phyloP scores from a whole-genome alignment of 1,284 basidiomycete genomes.

The Termitomyces sp. region DNA sequence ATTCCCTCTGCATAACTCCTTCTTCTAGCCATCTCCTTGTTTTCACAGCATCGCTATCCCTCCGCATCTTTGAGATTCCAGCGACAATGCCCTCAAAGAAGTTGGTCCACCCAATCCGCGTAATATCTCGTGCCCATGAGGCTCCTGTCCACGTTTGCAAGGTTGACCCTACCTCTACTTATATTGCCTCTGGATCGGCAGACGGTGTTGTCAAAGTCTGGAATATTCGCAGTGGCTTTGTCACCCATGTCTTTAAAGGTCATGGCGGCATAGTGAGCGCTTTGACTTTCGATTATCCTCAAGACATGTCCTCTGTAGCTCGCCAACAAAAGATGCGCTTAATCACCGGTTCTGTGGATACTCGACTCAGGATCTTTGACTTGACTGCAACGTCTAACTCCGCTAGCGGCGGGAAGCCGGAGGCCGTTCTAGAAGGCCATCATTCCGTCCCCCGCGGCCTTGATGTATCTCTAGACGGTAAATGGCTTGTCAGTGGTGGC shows the following conservation, averaged over 20 bases:
- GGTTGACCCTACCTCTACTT: slow-evolving; percentile 81
- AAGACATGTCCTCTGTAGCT: slow-evolving; percentile 43
- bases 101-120: slow-evolving; percentile 59
- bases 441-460: slow-evolving; percentile 87
- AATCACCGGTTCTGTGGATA: slow-evolving; percentile 86
- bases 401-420: slow-evolving; percentile 59
- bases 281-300: slow-evolving; percentile 74
- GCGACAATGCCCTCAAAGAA: slow-evolving; percentile 39
- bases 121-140: slow-evolving; percentile 81
- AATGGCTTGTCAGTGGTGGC: slow-evolving; percentile 84
- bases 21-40: slow-evolving; percentile 55
- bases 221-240: slow-evolving; percentile 84
- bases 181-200: slow-evolving; percentile 92
- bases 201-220: slow-evolving; percentile 98
- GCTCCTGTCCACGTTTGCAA: slow-evolving; percentile 90
- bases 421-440: slow-evolving; percentile 84
- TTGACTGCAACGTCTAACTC: slow-evolving; percentile 46
- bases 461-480: slow-evolving; percentile 79
- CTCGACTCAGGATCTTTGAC: slow-evolving; percentile 87
- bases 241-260: slow-evolving; percentile 94
- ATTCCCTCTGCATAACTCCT: slow-evolving; percentile 63
- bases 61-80: slow-evolving; percentile 65
- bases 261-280: slow-evolving; percentile 96
- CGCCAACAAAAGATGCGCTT: slow-evolving; percentile 67
- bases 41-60: slow-evolving; percentile 67